Percentiles rank a stretch among this genome's conserved stretches.
Conservation (phyloP, 257 asterid species). For the Solanum habrochaites region DNA sequence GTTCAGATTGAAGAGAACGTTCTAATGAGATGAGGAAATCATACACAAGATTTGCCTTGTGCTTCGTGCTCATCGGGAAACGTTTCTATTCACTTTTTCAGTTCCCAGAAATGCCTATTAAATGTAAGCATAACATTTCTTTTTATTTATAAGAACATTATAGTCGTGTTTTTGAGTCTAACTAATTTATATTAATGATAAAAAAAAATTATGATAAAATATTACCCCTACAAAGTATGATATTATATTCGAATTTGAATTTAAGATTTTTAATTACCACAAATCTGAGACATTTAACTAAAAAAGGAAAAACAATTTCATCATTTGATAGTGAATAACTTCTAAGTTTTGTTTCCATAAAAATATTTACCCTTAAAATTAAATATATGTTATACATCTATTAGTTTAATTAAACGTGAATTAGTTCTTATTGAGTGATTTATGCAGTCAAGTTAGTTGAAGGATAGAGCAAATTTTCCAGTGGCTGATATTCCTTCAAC, state of each 20-base stretch:
- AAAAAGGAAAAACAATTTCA: too few relatives aligned
- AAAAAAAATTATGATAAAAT: too few relatives aligned
- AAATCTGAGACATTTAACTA: too few relatives aligned
- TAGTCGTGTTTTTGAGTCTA: too few relatives aligned
- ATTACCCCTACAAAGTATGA: too few relatives aligned
- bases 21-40: not conserved
- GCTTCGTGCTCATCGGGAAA: not conserved
- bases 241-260: too few relatives aligned
- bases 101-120: not conserved
- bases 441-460: not conserved
- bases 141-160: not conserved
- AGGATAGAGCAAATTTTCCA: not conserved
- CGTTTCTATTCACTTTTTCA: not conserved
- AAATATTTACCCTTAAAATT: not conserved
- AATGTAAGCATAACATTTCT: not conserved
- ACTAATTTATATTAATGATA: too few relatives aligned
- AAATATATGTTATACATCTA: not conserved
- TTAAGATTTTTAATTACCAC: too few relatives aligned
- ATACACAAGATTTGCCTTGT: not conserved
- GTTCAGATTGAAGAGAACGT: not conserved
- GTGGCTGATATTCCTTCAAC: not conserved
- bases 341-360: not conserved
- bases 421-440: not conserved
- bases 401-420: not conserved
- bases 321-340: too few relatives aligned